These are phyloP conservation scores for Lachancea sp. DNA, from an alignment of 805 yeast species.

Conservation along the genomic window DNA sequence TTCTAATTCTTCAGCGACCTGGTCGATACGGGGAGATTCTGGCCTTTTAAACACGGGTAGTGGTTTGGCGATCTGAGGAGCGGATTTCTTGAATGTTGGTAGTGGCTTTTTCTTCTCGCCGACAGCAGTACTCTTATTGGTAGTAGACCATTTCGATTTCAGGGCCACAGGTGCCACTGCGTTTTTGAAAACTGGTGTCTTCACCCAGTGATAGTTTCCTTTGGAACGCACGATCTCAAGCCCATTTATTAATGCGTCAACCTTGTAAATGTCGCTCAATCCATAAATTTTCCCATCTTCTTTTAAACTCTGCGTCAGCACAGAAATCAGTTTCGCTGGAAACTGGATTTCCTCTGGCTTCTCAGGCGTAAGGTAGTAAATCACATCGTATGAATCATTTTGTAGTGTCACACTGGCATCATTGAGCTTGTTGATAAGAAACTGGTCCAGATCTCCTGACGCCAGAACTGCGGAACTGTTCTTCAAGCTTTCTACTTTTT, in stretches of 20 bases:
- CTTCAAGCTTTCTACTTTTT: slow-evolving; percentile 39
- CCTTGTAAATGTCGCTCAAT: slow-evolving; percentile 35
- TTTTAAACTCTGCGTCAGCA: slow-evolving; percentile 37
- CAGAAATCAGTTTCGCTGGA: slow-evolving; percentile 39
- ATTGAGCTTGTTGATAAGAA: slow-evolving; percentile 53
- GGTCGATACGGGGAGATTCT: slow-evolving; percentile 3
- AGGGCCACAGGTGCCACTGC: slow-evolving; percentile 33
- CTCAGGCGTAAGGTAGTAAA: slow-evolving; percentile 53
- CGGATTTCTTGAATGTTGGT: slow-evolving; percentile 24
- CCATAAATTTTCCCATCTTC: slow-evolving; percentile 47
- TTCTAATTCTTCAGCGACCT: slow-evolving; percentile 2
- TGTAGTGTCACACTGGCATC: slow-evolving; percentile 38
- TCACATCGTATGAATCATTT: slow-evolving; percentile 36
- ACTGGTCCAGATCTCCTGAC: slow-evolving; percentile 39
- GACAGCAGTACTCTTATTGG: no score
- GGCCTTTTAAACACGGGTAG: slow-evolving; percentile 30
- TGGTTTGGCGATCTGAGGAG: slow-evolving; percentile 11
- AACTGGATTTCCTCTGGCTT: slow-evolving; percentile 39
- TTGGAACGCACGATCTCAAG: slow-evolving; percentile 38
- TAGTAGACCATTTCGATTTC: slow-evolving; percentile 16
- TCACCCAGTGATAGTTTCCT: slow-evolving; percentile 46
- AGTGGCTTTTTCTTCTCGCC: slow-evolving; percentile 18
- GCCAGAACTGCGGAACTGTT: slow-evolving; percentile 25
- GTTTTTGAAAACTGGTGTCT: slow-evolving; percentile 38
- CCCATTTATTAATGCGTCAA: slow-evolving; percentile 64